phyloP scores from a whole-genome alignment of 352 stramenopile species.

The Globisporangium lucens region DNA sequence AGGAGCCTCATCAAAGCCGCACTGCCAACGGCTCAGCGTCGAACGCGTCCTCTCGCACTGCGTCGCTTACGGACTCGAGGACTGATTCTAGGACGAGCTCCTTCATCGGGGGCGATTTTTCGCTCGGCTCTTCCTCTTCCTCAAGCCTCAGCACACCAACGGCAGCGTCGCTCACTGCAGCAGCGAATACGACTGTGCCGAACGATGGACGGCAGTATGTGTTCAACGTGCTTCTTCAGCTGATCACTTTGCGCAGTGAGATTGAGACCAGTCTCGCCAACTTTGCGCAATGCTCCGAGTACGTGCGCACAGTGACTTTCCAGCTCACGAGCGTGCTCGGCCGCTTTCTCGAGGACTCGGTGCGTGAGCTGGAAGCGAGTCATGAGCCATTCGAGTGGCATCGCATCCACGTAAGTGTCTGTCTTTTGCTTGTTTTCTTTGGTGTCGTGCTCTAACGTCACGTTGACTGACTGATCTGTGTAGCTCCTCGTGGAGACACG shows the following conservation, averaged over 20 bases:
- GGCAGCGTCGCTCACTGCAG: conserved; percentile 18
- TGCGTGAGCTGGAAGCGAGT: conserved; percentile 25
- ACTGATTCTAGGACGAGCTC: conserved; percentile 28
- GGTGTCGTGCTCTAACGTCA: neutral
- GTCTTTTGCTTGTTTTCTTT: conserved; percentile 4
- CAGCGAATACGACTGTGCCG: conserved; percentile 23
- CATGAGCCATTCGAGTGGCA: conserved; percentile 38
- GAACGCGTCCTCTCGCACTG: conserved; percentile 24
- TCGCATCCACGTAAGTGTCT: conserved; percentile 54
- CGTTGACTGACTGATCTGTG: neutral
- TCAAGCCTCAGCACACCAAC: conserved; percentile 18
- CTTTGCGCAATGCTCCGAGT: conserved; percentile 52
- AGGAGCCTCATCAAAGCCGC: conserved; percentile 42
- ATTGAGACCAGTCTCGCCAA: conserved; percentile 63
- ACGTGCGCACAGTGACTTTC: conserved; percentile 47
- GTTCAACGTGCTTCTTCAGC: conserved; percentile 73
- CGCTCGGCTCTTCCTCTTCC: conserved; percentile 1
- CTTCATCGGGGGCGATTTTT: conserved; percentile 23
- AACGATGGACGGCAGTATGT: conserved; percentile 74
- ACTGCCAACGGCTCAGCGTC: conserved; percentile 4
- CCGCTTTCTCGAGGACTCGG: conserved; percentile 38
- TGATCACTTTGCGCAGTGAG: conserved; percentile 72
- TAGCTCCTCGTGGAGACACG: conserved; percentile 71
- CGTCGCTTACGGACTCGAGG: conserved; percentile 28
- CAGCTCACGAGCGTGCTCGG: conserved; percentile 51